A percentile compares a stretch with the other conserved stretches of the same genome.
These are phyloP conservation scores for Pseudocohnilembus persalinus DNA, from an alignment of 169 alveolate genomes.

Conservation along the genomic window DNA sequence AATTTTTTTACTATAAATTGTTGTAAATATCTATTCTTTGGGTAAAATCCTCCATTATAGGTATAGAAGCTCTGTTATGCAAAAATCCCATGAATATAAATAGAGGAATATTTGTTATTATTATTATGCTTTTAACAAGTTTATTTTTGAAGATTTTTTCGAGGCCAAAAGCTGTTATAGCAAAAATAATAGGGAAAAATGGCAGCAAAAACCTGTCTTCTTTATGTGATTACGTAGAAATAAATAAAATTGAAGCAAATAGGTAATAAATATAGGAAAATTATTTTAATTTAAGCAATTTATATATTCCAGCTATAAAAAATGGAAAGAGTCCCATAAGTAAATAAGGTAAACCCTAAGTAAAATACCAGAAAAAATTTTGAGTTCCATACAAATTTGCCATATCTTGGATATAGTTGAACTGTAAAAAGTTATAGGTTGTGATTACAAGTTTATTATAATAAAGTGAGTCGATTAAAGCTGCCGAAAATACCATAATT, in stretches of 20 bases:
- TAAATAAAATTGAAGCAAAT: no score
- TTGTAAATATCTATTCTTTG: no score
- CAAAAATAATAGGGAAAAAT: background rate
- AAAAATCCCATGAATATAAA: background rate
- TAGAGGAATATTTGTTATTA: background rate
- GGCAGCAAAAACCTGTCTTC: background rate
- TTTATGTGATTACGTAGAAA: background rate
- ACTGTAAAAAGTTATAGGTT: background rate
- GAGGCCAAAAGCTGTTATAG: background rate
- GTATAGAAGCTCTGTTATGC: background rate
- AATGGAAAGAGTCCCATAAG: background rate
- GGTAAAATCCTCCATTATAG: background rate
- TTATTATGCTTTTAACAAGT: no score
- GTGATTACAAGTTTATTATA: background rate
- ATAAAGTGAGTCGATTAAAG: background rate
- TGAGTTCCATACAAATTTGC: background rate
- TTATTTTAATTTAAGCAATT: background rate
- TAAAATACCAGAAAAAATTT: background rate
- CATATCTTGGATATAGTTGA: background rate
- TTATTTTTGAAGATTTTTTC: background rate
- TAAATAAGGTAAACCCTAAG: background rate
- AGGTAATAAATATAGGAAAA: background rate
- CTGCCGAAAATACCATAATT: background rate
- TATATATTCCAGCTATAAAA: background rate
- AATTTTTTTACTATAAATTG: no score